Evolutionary conservation across 768 basidiomycete genomes (phyloP).

Genomic region (Tylopilus plumbeoviolaceoides): DNA sequence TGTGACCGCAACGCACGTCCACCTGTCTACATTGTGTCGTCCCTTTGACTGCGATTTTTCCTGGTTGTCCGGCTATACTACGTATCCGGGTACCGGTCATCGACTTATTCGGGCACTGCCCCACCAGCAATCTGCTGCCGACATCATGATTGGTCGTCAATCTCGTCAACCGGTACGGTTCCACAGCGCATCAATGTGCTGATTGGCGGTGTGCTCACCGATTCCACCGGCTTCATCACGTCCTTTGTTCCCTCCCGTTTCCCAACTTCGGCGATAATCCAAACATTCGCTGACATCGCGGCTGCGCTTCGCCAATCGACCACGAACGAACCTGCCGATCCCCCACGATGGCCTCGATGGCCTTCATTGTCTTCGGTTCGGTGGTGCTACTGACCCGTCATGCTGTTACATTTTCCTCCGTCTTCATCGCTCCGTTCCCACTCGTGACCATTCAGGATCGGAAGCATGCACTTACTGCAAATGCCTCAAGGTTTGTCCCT

Average conservation of each 20-base stretch:
- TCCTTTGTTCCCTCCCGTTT: background rate
- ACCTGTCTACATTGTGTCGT: background rate
- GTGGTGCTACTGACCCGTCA: conserved; percentile 9
- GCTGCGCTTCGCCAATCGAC: background rate
- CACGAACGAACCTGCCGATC: conserved; percentile 3
- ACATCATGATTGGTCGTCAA: background rate
- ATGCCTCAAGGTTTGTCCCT: conserved; percentile 68
- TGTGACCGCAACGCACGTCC: background rate
- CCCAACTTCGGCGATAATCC: conserved; percentile 1
- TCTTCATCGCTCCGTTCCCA: conserved; percentile 5
- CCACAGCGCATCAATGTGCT: conserved; percentile 2
- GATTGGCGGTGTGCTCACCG: conserved; percentile 12
- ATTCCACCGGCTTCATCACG: conserved; percentile 3
- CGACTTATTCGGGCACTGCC: conserved; percentile 8
- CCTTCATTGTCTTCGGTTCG: conserved; percentile 13
- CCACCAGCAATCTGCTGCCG: conserved; percentile 11
- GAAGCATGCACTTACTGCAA: conserved; percentile 87
- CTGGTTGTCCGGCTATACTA: conserved; percentile 10
- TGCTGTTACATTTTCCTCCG: conserved; percentile 1
- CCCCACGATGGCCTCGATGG: background rate
- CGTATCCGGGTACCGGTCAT: conserved; percentile 7
- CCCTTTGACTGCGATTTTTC: background rate
- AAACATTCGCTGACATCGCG: background rate
- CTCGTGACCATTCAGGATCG: conserved; percentile 46
- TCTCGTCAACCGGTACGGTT: background rate